Evolutionary conservation across 164 flowering plant species (phyloP).

Genomic region (Annona cherimola): DNA sequence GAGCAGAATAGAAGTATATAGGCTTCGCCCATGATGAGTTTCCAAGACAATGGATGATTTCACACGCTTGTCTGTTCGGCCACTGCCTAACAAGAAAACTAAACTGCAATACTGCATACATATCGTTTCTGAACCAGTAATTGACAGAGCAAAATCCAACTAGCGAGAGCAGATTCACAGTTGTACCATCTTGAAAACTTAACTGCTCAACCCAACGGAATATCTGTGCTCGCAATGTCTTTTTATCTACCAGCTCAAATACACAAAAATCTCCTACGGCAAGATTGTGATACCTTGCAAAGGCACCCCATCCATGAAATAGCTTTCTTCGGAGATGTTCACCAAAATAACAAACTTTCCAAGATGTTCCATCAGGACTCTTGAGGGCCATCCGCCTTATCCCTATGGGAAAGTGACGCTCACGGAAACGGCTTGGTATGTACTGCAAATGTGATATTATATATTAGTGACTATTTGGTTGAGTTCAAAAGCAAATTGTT

Average conservation of each 20-base stretch:
- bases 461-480: not conserved
- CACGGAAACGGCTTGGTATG: conserved; percentile 10
- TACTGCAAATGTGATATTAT: conserved; percentile 4
- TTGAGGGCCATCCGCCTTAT: not conserved
- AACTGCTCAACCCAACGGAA: not conserved
- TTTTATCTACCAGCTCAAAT: conserved; percentile 17
- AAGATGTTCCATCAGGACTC: conserved; percentile 6
- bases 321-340: not conserved
- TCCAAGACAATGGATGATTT: no score
- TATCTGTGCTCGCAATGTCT: conserved; percentile 5
- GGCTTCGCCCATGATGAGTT: no score
- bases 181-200: not conserved
- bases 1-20: no score
- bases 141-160: not conserved
- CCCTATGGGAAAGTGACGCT: not conserved
- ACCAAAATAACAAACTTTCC: conserved; percentile 6
- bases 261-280: conserved; percentile 11
- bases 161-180: not conserved
- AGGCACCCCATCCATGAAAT: conserved; percentile 12
- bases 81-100: not conserved
- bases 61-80: no score
- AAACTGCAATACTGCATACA: not conserved
- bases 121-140: not conserved
- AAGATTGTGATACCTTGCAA: conserved; percentile 4
- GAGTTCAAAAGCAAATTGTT: no score